phyloP scores from a whole-genome alignment of 2,329 filamentous ascomycete genomes.

The Botryotinia globosa region DNA sequence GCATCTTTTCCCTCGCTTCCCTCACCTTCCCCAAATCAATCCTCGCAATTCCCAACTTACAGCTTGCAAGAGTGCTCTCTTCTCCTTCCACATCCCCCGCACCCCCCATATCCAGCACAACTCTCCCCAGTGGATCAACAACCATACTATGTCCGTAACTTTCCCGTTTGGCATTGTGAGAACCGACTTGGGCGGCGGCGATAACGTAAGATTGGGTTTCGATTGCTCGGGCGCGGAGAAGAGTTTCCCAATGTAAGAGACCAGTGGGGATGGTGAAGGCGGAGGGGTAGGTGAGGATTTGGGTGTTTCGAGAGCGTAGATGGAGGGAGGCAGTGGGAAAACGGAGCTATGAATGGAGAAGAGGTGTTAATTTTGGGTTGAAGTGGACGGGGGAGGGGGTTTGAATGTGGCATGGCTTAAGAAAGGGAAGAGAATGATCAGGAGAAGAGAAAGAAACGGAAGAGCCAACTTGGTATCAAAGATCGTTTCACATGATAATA shows the following conservation, averaged over 20 bases:
- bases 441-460: not conserved
- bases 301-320: conserved; percentile 63
- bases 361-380: not conserved
- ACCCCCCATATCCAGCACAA: conserved; percentile 64
- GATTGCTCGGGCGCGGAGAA: conserved; percentile 78
- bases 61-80: conserved; percentile 38
- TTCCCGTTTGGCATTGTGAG: conserved; percentile 68
- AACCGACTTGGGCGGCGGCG: conserved; percentile 78
- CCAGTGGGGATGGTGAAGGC: conserved; percentile 89
- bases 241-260: conserved; percentile 76
- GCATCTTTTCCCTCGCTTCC: conserved; percentile 55
- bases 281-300: conserved; percentile 70
- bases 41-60: conserved; percentile 48
- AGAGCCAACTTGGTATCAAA: not conserved
- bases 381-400: not conserved
- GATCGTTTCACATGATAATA: not conserved
- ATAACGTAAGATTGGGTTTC: conserved; percentile 87
- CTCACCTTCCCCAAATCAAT: conserved; percentile 52
- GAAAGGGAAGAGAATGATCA: not conserved
- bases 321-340: conserved; percentile 74
- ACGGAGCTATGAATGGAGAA: conserved; percentile 52
- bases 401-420: not conserved
- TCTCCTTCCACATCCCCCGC: conserved; percentile 29
- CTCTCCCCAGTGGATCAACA: conserved; percentile 80
- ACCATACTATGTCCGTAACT: conserved; percentile 88